Percentiles rank a stretch among this genome's conserved stretches.
These are phyloP conservation scores for Aspergillus intermedius DNA, from an alignment of 2,329 filamentous ascomycete species.

Conservation along the genomic window DNA sequence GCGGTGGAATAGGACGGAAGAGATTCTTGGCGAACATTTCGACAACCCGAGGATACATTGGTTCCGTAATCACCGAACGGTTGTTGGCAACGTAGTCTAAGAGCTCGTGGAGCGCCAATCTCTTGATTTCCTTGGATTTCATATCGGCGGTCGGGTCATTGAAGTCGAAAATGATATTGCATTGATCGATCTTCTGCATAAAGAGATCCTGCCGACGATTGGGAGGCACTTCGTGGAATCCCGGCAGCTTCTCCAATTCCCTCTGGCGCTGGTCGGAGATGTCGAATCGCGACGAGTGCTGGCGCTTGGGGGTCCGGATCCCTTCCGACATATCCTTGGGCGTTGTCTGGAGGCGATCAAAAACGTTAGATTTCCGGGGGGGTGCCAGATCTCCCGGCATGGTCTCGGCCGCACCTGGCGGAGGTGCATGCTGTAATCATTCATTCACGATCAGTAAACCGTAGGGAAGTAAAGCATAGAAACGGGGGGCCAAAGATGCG, in stretches of 20 bases:
- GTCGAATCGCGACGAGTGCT: slow-evolving; percentile 96
- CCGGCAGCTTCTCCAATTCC: slow-evolving; percentile 92
- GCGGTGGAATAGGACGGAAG: slow-evolving; percentile 92
- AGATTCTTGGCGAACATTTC: slow-evolving; percentile 99
- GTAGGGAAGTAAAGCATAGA: not conserved
- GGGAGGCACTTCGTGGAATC: slow-evolving; percentile 94
- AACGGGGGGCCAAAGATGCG: slow-evolving; percentile 15
- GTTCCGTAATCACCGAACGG: slow-evolving; percentile 94
- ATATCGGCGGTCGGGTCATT: slow-evolving; percentile 97
- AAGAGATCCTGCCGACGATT: slow-evolving; percentile 93
- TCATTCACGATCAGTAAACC: slow-evolving; percentile 5
- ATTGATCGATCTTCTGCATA: slow-evolving; percentile 99
- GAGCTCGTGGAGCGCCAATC: slow-evolving; percentile 87
- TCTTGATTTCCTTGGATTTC: slow-evolving; percentile 99
- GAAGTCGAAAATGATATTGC: slow-evolving; percentile 99
- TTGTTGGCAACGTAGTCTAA: slow-evolving; percentile 99
- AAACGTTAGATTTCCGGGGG: slow-evolving; percentile 87
- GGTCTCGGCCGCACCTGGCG: slow-evolving; percentile 87
- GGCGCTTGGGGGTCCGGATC: slow-evolving; percentile 87
- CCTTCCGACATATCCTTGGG: slow-evolving; percentile 96
- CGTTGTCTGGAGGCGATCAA: slow-evolving; percentile 82
- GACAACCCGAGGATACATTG: slow-evolving; percentile 97
- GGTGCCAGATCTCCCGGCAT: slow-evolving; percentile 97
- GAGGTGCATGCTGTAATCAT: slow-evolving; percentile 68
- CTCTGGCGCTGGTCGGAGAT: slow-evolving; percentile 84